phyloP scores from a whole-genome alignment of 2,329 filamentous ascomycete genomes.

The Ramularia endophylla region DNA sequence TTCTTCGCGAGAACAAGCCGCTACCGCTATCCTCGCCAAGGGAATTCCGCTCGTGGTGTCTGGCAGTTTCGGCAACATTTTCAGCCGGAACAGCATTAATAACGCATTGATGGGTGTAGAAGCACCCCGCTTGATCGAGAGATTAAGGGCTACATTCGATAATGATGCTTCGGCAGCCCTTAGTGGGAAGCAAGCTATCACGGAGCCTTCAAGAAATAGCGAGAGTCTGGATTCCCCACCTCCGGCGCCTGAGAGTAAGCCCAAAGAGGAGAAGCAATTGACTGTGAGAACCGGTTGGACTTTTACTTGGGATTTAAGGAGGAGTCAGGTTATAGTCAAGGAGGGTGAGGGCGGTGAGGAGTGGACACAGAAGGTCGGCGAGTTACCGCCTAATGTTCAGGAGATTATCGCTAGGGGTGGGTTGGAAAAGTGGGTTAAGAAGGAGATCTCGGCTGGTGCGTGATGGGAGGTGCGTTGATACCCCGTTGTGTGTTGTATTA shows the following conservation, averaged over 20 bases:
- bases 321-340: constrained; percentile 63
- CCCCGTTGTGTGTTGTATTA: too few species aligned
- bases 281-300: constrained; percentile 79
- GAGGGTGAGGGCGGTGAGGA: constrained; percentile 61
- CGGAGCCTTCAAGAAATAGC: constrained; percentile 47
- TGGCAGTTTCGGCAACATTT: constrained; percentile 80
- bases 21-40: constrained; percentile 78
- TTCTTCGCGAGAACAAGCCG: constrained; percentile 75
- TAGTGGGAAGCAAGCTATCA: constrained; percentile 35
- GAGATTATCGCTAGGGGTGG: constrained; percentile 72
- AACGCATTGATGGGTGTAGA: constrained; percentile 70
- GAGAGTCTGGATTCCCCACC: constrained; percentile 48
- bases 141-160: constrained; percentile 57
- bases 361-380: constrained; percentile 78
- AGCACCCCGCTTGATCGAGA: constrained; percentile 59
- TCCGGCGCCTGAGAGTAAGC: constrained; percentile 30
- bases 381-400: constrained; percentile 79
- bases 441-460: constrained; percentile 47
- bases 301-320: constrained; percentile 71
- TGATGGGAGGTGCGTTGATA: constrained; percentile 4
- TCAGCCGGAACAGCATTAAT: constrained; percentile 71
- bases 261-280: constrained; percentile 47
- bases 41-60: constrained; percentile 73
- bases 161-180: constrained; percentile 12
- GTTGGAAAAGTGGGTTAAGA: constrained; percentile 76